Base-by-base conservation (phyloP, 2,329 filamentous ascomycete genomes). In the Colletotrichum orchidophilum region DNA sequence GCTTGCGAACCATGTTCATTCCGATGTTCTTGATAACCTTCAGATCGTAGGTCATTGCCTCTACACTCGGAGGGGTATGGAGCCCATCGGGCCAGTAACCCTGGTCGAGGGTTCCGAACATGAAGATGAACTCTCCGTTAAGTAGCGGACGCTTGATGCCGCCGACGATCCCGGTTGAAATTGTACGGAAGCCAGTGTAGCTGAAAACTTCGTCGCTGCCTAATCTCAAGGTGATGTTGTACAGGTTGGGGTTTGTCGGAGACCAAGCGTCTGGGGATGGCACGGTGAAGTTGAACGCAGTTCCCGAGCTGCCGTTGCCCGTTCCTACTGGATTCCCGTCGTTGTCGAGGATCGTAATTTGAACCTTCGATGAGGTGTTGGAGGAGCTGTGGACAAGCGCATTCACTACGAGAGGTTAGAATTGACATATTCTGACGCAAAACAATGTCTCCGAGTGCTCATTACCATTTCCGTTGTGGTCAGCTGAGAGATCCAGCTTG, bases 31-130 rank as follows among this genome's bases (percentile, higher is more conserved):
- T 94, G 66, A 93, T 79, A 5, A 89, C 80, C 70, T 91, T 76
- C 13, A 94, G 76, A 74, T 94, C 92, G 65, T 86, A 93, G 0
- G 88, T 81, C 90, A 94, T 91, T 0, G 91, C 92, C 73, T 93
- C 90, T 3, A 84, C 82, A 9, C 85, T 93, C 0, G 92, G 92
- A 0, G 92, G 87, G 0, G 87, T 87, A 76, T 93, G 88, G 3
- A 93, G 81, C 0, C 92, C 92, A 75, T 93, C 91, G 0, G 91
- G 91, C 91, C 91, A 93, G 78, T 85, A 93, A 0, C 92, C 92
- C 75, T 94, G 92, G 68, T 94, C 92, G 0, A 94, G 83, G 0
- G 91, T 91, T 3, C 91, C 91, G 62, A 93, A 91, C 52, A 88
- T 84, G 78, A 93, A 94, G 13, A 89, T 81, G 49, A 92, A 92